Base-by-base conservation (phyloP, 2,329 filamentous ascomycete genomes). In the Fusarium humuli region DNA sequence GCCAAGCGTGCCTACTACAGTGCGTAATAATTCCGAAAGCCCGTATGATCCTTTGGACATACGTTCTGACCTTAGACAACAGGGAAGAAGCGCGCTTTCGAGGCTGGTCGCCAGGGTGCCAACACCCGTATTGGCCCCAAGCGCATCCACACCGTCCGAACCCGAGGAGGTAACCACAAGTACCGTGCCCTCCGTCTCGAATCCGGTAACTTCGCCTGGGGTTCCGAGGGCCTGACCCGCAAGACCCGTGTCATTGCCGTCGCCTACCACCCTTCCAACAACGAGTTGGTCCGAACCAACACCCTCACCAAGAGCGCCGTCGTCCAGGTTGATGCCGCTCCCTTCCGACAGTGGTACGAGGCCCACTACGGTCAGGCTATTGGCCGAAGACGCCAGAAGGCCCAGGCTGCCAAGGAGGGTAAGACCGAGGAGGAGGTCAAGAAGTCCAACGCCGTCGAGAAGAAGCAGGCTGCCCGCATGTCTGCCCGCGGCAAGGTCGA, bases 321-420 rank as follows among this genome's bases (percentile, higher is more conserved):
- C 81, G 93, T 99, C 84, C 96, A 99, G 90, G 88, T 99, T 86
- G 96, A 99, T 85, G 96, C 97, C 79, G 94, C 96, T 73, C 96
- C 96, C 77, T 99, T 99, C 93, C 90, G 96, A 84, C 95, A 98
- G 88, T 99, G 96, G 96, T 99, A 97, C 87, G 96, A 99, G 91
- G 94, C 96, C 78, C 96, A 99, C 92, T 99, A 99, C 90, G 96
- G 96, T 82, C 89, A 93, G 85, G 79, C 88, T 79, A 83, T 99
- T 73, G 96, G 96, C 83, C 93, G 94, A 80, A 92, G 92, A 86
- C 93, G 94, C 86, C 94, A 97, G 88, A 88, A 91, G 84, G 94
- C 97, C 85, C 86, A 83, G 81, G 80, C 80, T 63, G 79, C 86
- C 82, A 83, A 84, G 79, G 83, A 86, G 79, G 87, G 87, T 78